Conservation (phyloP, 2,329 filamentous ascomycete genomes). For the Myriosclerotinia duriaeana region DNA sequence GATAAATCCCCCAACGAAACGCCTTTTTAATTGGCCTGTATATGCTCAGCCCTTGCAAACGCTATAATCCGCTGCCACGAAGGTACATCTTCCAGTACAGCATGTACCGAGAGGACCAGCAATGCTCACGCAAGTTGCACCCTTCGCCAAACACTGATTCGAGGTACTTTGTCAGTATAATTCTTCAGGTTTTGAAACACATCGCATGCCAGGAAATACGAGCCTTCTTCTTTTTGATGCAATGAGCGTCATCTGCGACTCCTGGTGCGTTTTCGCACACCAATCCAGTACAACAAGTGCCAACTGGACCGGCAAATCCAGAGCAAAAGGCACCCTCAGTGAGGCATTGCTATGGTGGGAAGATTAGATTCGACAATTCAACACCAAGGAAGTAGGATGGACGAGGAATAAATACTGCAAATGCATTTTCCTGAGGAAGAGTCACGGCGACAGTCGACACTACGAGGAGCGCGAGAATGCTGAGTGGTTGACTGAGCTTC, state of each 20-base stretch:
- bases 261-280: not conserved
- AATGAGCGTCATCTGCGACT: slow-evolving; percentile 17
- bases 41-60: not conserved
- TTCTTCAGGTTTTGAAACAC: too few species aligned
- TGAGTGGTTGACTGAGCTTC: slow-evolving; percentile 19
- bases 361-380: not conserved
- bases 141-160: slow-evolving; percentile 8
- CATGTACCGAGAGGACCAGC: not conserved
- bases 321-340: not conserved
- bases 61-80: slow-evolving; percentile 10
- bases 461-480: slow-evolving; percentile 4
- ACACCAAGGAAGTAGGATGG: not conserved
- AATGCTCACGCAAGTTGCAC: slow-evolving; percentile 12
- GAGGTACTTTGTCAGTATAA: not conserved
- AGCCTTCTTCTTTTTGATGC: slow-evolving; percentile 17
- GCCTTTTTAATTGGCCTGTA: too few species aligned
- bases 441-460: not conserved
- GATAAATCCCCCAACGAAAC: not conserved
- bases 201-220: not conserved
- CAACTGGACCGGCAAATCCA: slow-evolving; percentile 15
- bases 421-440: slow-evolving; percentile 12
- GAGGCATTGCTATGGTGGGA: slow-evolving; percentile 8
- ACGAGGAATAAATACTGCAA: not conserved
- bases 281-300: slow-evolving; percentile 12
- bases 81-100: slow-evolving; percentile 9